Evolutionary conservation across 805 yeast genomes (phyloP), one percentile per base, ranked within the genome.

Genomic region (Citeromyces matritensis): DNA sequence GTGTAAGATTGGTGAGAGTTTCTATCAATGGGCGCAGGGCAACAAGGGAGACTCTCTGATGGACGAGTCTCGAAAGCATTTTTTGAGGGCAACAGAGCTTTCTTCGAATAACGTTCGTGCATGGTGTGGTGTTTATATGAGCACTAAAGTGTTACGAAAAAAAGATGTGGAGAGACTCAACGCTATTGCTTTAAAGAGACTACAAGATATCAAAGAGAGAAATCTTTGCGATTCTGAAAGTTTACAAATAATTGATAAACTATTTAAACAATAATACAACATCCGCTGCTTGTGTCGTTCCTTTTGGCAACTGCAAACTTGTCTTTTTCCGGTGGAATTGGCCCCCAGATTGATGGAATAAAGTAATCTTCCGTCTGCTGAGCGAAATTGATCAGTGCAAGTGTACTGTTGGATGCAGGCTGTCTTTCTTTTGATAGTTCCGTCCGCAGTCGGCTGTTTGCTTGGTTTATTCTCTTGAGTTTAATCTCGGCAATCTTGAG

Each of bases 81-180:
- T 69, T 39, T 53, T 77, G 33, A 67, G 93, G 40, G 55, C 85
- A 6, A 73, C 84, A 5, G 97, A 91, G 50, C 58, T 86, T 25
- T 74, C 83, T 43, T 79, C 77, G 29, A 57, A 60, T 23, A 79
- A 70, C 47, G 52, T 68, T 13, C 64, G 83, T 39, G 79, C 83
- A 10, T 86, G 94, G 94, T 49, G 68, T 23, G 86, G 88, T 1
- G 52, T 81, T 5, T 17, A 17, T 17, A n/a, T 26, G 15, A 26
- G 29, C 29, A 3, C 21, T 26, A 19, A 26, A 15, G 13, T 10
- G 15, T 12, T 15, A 11, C 6, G 29, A 13, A 26, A 13, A 13
- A 26, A 19, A 13, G 29, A 26, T 12, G 29, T 10, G 8, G 19
- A 14, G 2, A 26, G 13, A 26, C 29, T 26, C 6, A 15, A 26